phyloP scores from a whole-genome alignment of 257 asterid genomes.

The Penstemon davidsonii region DNA sequence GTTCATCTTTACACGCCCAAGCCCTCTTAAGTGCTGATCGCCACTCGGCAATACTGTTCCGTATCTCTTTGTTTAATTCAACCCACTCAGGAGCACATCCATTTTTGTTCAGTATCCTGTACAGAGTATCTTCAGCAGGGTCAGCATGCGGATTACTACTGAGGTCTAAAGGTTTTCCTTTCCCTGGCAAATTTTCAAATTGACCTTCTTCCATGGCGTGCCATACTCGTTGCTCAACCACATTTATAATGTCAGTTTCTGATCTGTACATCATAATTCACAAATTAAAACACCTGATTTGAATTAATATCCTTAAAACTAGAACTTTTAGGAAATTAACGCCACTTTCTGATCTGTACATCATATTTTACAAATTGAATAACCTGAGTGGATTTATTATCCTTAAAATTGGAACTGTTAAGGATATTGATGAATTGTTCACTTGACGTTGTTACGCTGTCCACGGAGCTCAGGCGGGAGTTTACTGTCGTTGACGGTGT shows the following conservation, averaged over 20 bases:
- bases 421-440: background rate
- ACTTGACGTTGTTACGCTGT: conserved; percentile 77
- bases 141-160: conserved; percentile 78
- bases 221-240: conserved; percentile 81
- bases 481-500: conserved; percentile 75
- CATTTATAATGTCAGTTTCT: conserved; percentile 81
- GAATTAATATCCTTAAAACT: conserved; percentile 5
- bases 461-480: conserved; percentile 96
- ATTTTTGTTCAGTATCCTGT: conserved; percentile 72
- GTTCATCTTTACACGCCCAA: conserved; percentile 37
- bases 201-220: conserved; percentile 95
- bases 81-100: conserved; percentile 96
- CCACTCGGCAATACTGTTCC: conserved; percentile 57
- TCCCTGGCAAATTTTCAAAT: conserved; percentile 80
- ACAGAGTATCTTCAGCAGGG: conserved; percentile 85
- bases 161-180: conserved; percentile 85
- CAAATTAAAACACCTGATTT: background rate
- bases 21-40: conserved; percentile 63
- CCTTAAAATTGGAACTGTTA: background rate
- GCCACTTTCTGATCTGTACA: background rate
- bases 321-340: background rate
- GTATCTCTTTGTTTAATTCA: conserved; percentile 83
- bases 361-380: background rate
- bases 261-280: conserved; percentile 49
- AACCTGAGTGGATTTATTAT: background rate